These are phyloP conservation scores for Microdochium nivale DNA, from an alignment of 2,329 filamentous ascomycete species.

Conservation along the genomic window DNA sequence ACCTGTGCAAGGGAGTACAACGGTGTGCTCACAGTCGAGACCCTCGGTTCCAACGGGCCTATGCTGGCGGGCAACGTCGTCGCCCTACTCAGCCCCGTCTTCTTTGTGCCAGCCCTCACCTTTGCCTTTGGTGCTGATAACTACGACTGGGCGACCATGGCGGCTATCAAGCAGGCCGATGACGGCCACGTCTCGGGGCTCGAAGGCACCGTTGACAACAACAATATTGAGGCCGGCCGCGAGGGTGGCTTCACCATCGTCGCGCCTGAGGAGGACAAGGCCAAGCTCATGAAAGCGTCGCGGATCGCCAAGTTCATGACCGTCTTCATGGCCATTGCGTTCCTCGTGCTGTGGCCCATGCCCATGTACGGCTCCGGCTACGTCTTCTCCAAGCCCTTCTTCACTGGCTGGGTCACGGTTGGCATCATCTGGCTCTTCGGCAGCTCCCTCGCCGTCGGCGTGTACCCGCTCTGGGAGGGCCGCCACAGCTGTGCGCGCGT, in stretches of 20 bases:
- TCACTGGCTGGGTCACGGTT: slow-evolving; percentile 68
- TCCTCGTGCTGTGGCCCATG: slow-evolving; percentile 20
- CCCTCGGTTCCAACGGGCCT: slow-evolving; percentile 70
- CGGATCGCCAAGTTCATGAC: slow-evolving; percentile 25
- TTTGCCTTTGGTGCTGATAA: slow-evolving; percentile 6
- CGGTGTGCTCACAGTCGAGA: slow-evolving; percentile 59
- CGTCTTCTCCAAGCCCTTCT: slow-evolving; percentile 44
- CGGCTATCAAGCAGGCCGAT: slow-evolving; percentile 6
- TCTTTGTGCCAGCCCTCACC: slow-evolving; percentile 8
- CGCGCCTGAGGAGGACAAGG: slow-evolving; percentile 4
- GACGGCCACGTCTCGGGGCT: slow-evolving; percentile 1
- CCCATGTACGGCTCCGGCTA: slow-evolving; percentile 19
- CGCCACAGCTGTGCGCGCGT: slow-evolving; percentile 54
- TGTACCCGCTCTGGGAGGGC: slow-evolving; percentile 76
- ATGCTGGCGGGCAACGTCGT: slow-evolving; percentile 74
- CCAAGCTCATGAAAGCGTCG: slow-evolving; percentile 5
- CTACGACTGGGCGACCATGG: slow-evolving; percentile 16
- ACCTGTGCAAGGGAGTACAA: slow-evolving; percentile 57
- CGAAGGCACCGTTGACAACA: slow-evolving; percentile 19
- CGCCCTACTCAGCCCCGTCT: slow-evolving; percentile 10
- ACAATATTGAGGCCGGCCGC: slow-evolving; percentile 27
- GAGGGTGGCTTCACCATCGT: background rate
- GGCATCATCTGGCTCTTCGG: slow-evolving; percentile 72
- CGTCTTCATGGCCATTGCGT: slow-evolving; percentile 52
- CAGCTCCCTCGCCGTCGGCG: slow-evolving; percentile 59